Conservation (phyloP, 371 early-diverging fungal genomes). For the Mortierella sp. region DNA sequence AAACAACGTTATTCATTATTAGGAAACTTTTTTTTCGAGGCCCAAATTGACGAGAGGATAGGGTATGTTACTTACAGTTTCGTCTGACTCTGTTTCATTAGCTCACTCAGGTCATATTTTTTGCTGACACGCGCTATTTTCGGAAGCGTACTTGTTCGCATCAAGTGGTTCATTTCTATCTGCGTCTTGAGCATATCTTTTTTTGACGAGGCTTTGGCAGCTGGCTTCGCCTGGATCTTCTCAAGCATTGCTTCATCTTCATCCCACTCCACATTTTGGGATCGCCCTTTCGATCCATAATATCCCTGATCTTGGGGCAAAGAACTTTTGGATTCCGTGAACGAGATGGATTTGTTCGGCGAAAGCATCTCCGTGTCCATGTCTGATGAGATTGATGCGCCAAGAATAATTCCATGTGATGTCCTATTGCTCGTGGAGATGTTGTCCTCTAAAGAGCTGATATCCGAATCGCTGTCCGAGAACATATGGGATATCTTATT, state of each 20-base stretch:
- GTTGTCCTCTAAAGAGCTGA: conserved; percentile 37
- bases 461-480: conserved; percentile 43
- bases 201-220: conserved; percentile 6
- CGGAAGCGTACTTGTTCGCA: conserved; percentile 13
- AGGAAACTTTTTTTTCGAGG: too few relatives aligned
- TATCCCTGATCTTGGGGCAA: background rate
- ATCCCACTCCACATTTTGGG: background rate
- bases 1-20: too few relatives aligned
- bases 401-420: background rate
- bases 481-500: conserved; percentile 4
- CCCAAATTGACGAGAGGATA: too few relatives aligned
- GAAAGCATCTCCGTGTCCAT: conserved; percentile 11
- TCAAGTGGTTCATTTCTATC: conserved; percentile 16
- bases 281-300: background rate
- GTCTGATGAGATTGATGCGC: conserved; percentile 7
- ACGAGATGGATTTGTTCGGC: conserved; percentile 1
- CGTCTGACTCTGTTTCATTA: conserved; percentile 22
- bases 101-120: conserved; percentile 9
- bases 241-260: background rate
- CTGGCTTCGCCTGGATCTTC: background rate
- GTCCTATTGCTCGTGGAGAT: background rate
- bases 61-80: conserved; percentile 23
- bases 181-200: conserved; percentile 21
- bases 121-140: conserved; percentile 23
- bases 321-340: background rate